Base-by-base conservation (phyloP, 805 yeast species). In the Ogataea haglerorum region DNA sequence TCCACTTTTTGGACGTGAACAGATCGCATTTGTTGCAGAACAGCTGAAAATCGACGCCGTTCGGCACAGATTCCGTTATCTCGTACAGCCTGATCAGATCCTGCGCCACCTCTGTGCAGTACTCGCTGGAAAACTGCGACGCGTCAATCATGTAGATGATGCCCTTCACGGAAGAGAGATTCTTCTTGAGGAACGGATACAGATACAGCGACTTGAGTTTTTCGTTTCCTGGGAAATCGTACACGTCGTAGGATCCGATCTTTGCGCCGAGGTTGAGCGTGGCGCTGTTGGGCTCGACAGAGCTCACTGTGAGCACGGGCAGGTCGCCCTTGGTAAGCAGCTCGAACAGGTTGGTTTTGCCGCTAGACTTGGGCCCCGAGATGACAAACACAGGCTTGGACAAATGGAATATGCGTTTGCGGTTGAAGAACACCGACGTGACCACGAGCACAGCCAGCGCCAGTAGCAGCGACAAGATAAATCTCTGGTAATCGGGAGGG, bases 211-310 rank as follows among this genome's bases (percentile, higher is more conserved):
- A 75, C 39, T 75, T 76, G 50, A 90, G 76, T 61, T 87, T 88
- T 40, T 75, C 65, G 63, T 85, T 89, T n/a, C 97, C 96, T 2
- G 99, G 99, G 47, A 80, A 80, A 55, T 91, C 98, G 37, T 83
- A 71, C 28, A 90, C 60, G 46, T 72, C 76, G 54, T 67, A 73
- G 41, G 54, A 63, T 34, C 42, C 38, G 21, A 43, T 27, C 34
- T 50, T 51, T 56, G 64, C 34, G 47, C 65, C 63, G n/a, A 78
- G 51, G 35, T 57, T 50, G 38, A 69, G 62, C 8, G 53, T 48
- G 6, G 60, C 65, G 17, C 55, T 42, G 52, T 68, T 75, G n/a
- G 74, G 68, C 37, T 69, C 75, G 45, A 50, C 33, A 7, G 54
- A 44, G 30, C 45, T 48, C 15, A 53, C 49, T 4, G 54, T 51